Evolutionary conservation across 441 rosid genomes (phyloP), one percentile per base, ranked within the genome.

Genomic region (Codiaeum variegatum): DNA sequence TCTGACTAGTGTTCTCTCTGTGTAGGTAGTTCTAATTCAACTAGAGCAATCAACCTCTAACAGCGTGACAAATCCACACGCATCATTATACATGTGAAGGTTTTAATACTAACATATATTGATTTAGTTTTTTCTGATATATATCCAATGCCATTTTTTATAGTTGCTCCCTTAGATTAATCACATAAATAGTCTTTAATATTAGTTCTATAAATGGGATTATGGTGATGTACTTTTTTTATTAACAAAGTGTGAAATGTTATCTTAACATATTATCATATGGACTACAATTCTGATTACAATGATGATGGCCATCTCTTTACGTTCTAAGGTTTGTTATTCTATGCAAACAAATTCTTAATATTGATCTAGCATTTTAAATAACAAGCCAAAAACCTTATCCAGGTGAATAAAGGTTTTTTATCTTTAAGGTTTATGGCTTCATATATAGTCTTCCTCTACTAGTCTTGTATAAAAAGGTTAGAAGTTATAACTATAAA

Each of bases 391-490:
- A 34, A 59, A 44, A 70, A 62, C 55, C 62, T 59, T 31, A 49
- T 51, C 60, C 82, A 91, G 97, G 92, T 91, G 60, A 94, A 91
- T 38, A 82, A 87, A 74, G 93, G 93, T 42, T 87, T 90, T 76
- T 75, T 90, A 47, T 94, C 96, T 62, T 87, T 95, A 1, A 91
- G 97, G 72, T 89, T 90, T 51, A 90, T 94, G 97, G 97, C 96
- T 70, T 83, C 88, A 10, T 94, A 94, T 84, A 73, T 94, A 62
- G 92, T 91, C 69, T 94, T 91, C 82, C 84, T 94, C 59, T 94
- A 95, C 75, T 94, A 96, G 98, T 91, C 91, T 76, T 97, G 96
- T 6, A 79, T 94, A 79, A 90, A 97, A 86, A 94, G 98, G 98
- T 94, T 71, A 76, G 77, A 47, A 31, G 28, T 67, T 31, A 54